These are phyloP conservation scores for Suillus placidus DNA, from an alignment of 768 basidiomycete genomes.

Conservation along the genomic window DNA sequence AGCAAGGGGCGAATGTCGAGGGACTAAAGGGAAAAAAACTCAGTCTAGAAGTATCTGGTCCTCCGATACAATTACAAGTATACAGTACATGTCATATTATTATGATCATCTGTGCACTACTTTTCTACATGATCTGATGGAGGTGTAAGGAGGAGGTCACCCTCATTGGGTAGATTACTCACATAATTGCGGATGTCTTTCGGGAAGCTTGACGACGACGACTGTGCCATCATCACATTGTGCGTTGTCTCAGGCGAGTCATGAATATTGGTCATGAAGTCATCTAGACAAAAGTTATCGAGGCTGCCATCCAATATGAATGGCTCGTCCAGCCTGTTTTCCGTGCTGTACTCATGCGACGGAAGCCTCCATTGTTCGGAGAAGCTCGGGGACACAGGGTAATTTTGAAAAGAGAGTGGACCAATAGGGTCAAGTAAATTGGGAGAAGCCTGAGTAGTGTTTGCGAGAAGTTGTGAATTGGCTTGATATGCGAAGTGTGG, in stretches of 20 bases:
- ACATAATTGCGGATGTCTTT: constrained; percentile 37
- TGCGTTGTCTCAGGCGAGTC: constrained; percentile 16
- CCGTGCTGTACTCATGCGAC: constrained; percentile 10
- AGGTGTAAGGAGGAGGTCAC: constrained; percentile 14
- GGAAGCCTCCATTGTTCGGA: neutral
- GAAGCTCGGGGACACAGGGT: constrained; percentile 1
- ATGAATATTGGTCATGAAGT: constrained; percentile 19
- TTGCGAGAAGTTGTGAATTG: neutral
- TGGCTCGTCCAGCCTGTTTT: constrained; percentile 23
- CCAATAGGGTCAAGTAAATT: neutral
- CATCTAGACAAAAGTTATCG: constrained; percentile 30
- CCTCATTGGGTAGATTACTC: constrained; percentile 20
- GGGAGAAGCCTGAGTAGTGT: constrained; percentile 8
- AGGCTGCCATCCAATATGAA: constrained; percentile 35
- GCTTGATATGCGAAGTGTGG: constrained; percentile 2
- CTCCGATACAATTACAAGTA: constrained; percentile 6
- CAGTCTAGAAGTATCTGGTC: neutral
- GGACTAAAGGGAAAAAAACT: neutral
- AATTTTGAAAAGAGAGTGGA: constrained; percentile 15
- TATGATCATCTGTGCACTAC: neutral
- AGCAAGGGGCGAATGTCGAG: neutral
- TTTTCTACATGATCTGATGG: constrained; percentile 26
- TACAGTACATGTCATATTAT: constrained; percentile 3
- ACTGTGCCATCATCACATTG: constrained; percentile 11
- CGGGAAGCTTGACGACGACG: constrained; percentile 30